phyloP scores from a whole-genome alignment of 1,284 basidiomycete species.

The Moesziomyces antarcticus region DNA sequence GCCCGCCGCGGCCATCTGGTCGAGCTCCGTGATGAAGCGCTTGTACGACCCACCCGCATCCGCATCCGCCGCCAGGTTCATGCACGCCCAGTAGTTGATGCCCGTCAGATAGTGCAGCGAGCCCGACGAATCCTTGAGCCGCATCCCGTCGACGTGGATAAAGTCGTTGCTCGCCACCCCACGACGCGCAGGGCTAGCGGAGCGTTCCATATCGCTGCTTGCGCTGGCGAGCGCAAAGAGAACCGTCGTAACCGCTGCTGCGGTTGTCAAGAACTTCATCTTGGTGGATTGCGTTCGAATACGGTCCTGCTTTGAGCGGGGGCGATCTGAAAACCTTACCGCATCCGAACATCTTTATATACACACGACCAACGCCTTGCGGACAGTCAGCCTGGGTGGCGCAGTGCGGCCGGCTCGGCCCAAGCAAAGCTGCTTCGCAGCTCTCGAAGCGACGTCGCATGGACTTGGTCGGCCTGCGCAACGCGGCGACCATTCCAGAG shows the following conservation, averaged over 20 bases:
- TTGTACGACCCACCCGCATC: conserved; percentile 32
- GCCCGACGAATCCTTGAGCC: conserved; percentile 10
- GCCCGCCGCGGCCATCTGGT: conserved; percentile 42
- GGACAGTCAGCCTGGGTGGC: no score
- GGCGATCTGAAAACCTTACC: no score
- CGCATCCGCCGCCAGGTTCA: conserved; percentile 51
- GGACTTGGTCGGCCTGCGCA: background rate
- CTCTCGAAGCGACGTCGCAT: background rate
- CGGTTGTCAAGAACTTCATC: background rate
- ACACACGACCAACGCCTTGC: background rate
- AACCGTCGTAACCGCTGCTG: background rate
- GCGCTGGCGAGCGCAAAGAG: background rate
- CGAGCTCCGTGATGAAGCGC: conserved; percentile 45
- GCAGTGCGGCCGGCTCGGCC: no score
- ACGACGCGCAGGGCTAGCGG: no score
- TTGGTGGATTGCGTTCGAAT: background rate
- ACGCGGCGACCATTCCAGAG: background rate
- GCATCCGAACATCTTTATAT: background rate
- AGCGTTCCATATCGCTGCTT: background rate
- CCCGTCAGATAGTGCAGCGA: conserved; percentile 15
- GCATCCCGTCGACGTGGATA: conserved; percentile 21
- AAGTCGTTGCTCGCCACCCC: conserved; percentile 7
- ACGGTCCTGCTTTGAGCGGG: no score
- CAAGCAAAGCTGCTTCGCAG: no score
- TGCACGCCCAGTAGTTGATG: conserved; percentile 43